These are phyloP conservation scores for Podila minutissima DNA, from an alignment of 192 early-diverging fungal genomes.

Conservation along the genomic window DNA sequence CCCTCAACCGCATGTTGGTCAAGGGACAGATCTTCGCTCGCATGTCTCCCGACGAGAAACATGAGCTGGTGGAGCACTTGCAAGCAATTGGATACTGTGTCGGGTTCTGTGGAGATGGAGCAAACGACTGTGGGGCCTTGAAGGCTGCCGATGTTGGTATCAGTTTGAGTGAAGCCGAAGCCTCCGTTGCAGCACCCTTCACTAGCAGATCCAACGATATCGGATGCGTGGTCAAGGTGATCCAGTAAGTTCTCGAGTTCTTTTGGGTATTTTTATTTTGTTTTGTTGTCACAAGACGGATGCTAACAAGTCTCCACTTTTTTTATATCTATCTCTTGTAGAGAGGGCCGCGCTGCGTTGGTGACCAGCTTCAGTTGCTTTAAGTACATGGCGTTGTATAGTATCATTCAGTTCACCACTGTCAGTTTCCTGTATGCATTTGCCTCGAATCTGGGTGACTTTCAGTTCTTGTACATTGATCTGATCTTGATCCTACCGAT, in stretches of 20 bases:
- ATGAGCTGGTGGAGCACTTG: slow-evolving; percentile 89
- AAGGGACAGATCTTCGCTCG: slow-evolving; percentile 94
- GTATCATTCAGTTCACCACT: slow-evolving; percentile 95
- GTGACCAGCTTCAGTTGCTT: slow-evolving; percentile 98
- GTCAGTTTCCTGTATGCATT: slow-evolving; percentile 93
- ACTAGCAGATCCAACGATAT: slow-evolving; percentile 92
- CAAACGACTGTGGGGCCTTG: slow-evolving; percentile 98
- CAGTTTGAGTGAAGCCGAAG: slow-evolving; percentile 96
- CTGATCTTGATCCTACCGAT: slow-evolving; percentile 90
- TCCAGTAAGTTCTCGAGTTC: slow-evolving; percentile 61
- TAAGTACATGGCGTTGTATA: slow-evolving; percentile 99
- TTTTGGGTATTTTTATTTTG: not conserved
- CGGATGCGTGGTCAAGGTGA: slow-evolving; percentile 91
- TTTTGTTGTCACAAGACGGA: not conserved
- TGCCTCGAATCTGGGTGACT: slow-evolving; percentile 90
- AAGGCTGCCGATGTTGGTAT: slow-evolving; percentile 97
- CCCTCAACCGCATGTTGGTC: slow-evolving; percentile 82
- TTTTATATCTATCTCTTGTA: slow-evolving; percentile 5
- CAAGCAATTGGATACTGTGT: slow-evolving; percentile 93
- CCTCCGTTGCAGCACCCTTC: slow-evolving; percentile 98
- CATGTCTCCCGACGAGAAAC: slow-evolving; percentile 99
- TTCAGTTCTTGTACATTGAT: slow-evolving; percentile 97
- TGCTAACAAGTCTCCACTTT: too few species aligned
- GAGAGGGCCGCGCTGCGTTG: slow-evolving; percentile 94
- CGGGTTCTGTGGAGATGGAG: slow-evolving; percentile 99